Evolutionary conservation across 2,329 filamentous ascomycete genomes (phyloP), one percentile per base, ranked within the genome.

Genomic region (Aspergillus bombycis): DNA sequence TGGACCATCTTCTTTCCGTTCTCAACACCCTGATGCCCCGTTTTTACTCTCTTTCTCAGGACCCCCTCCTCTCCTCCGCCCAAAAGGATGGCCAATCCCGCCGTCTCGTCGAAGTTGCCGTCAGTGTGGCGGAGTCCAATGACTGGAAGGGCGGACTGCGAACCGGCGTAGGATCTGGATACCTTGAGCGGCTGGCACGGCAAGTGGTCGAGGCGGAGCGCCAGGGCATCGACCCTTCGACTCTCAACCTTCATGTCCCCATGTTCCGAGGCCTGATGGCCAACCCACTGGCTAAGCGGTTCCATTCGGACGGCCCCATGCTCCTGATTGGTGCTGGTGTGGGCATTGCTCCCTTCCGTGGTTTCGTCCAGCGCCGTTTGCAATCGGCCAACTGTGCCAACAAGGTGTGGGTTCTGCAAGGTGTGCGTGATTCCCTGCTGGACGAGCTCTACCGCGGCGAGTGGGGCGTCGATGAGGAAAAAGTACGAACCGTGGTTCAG

Each of bases 261-360:
- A 97, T 99, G 92, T 99, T 99, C 86, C 93, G 96, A 74, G 95
- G 95, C 0, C 84, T 99, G 50, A 99, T 99, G 95, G 90, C 93
- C 65, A 99, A 99, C 77, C 95, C 95, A 0, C 86, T 99, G 1
- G 95, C 94, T 12, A 91, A 90, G 74, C 89, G 97, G 74, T 99
- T 98, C 75, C 90, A 93, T 58, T 89, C 91, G 3, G 94, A 99
- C 76, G 95, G 95, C 0, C 95, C 95, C 0, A 99, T 99, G 95
- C 89, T 99, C 43, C 86, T 99, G 55, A 97, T 99, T 71, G 95
- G 95, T 36, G 95, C 95, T 5, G 95, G 95, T 61, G 95, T 99
- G 26, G 95, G 95, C 67, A 94, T 99, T 78, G 95, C 95, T 12
- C 95, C 95, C 0, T 99, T 99, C 89, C 89, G 95, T 56, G 95